Percentiles rank a stretch among this genome's conserved stretches.
phyloP scores from a whole-genome alignment of 495 filamentous ascomycete species.

The Lasiosphaeria ovina region DNA sequence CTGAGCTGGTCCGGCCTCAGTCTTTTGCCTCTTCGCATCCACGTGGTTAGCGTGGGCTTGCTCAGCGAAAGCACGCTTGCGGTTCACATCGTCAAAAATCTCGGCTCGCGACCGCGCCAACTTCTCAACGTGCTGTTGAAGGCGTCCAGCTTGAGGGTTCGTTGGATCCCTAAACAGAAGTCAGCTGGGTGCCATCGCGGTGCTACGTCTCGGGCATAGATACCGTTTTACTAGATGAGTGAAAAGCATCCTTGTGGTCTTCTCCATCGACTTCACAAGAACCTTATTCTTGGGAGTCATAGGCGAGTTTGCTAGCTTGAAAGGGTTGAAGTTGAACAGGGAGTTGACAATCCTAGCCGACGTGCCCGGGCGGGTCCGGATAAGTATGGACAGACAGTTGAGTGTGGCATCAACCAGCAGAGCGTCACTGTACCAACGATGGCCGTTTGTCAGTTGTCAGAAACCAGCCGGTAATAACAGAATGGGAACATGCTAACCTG shows the following conservation, averaged over 20 bases:
- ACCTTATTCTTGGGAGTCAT: conserved; percentile 77
- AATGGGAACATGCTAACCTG: conserved; percentile 54
- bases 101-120: conserved; percentile 71
- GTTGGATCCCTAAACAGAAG: conserved; percentile 59
- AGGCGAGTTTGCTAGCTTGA: conserved; percentile 71
- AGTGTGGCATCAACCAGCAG: conserved; percentile 89
- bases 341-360: conserved; percentile 80
- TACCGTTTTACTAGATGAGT: conserved; percentile 78
- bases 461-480: background rate
- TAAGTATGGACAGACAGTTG: conserved; percentile 76
- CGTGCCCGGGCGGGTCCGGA: conserved; percentile 76
- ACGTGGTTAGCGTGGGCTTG: conserved; percentile 58
- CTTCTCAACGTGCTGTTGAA: conserved; percentile 79
- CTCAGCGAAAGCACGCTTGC: conserved; percentile 71
- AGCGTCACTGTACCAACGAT: conserved; percentile 62
- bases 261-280: conserved; percentile 86
- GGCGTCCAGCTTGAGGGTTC: conserved; percentile 62
- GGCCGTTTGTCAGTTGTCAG: conserved; percentile 10
- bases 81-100: conserved; percentile 69
- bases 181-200: conserved; percentile 20
- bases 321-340: conserved; percentile 87
- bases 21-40: conserved; percentile 43
- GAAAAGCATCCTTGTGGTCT: conserved; percentile 79
- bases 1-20: conserved; percentile 31
- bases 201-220: conserved; percentile 1